phyloP scores from a whole-genome alignment of 2,329 filamentous ascomycete species.

The Thermothelomyces thermophilus region DNA sequence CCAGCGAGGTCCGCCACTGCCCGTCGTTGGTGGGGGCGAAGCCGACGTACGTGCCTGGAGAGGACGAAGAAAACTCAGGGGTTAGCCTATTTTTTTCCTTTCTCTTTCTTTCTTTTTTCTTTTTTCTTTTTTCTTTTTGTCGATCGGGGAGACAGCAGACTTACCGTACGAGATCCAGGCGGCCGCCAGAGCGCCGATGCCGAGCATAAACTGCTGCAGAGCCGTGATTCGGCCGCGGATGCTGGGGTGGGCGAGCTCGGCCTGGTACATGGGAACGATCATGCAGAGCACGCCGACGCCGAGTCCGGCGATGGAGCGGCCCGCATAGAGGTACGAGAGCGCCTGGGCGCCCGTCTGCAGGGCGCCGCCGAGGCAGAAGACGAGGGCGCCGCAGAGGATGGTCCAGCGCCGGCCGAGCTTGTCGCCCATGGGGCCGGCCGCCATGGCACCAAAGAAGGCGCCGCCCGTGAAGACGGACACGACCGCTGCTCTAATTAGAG shows the following conservation, averaged over 20 bases:
- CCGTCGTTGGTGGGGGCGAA: constrained; percentile 26
- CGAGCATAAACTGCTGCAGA: constrained; percentile 78
- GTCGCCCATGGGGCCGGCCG: constrained; percentile 59
- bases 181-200: constrained; percentile 65
- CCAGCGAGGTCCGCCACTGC: constrained; percentile 43
- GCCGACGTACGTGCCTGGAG: constrained; percentile 23
- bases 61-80: background rate
- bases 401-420: constrained; percentile 62
- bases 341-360: constrained; percentile 63
- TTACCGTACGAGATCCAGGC: constrained; percentile 66
- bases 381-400: constrained; percentile 61
- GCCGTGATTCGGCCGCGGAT: constrained; percentile 71
- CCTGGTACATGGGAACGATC: constrained; percentile 61
- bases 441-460: constrained; percentile 63
- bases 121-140: too few species aligned
- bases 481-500: constrained; percentile 59
- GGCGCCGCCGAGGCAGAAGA: constrained; percentile 66
- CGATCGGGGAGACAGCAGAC: background rate
- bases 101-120: background rate
- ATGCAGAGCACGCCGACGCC: constrained; percentile 44
- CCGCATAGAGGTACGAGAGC: constrained; percentile 59
- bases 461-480: constrained; percentile 73
- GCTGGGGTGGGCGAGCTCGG: constrained; percentile 69
- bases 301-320: constrained; percentile 61
- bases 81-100: background rate